phyloP scores from a whole-genome alignment of 192 early-diverging fungal species.

The Podila minutissima region DNA sequence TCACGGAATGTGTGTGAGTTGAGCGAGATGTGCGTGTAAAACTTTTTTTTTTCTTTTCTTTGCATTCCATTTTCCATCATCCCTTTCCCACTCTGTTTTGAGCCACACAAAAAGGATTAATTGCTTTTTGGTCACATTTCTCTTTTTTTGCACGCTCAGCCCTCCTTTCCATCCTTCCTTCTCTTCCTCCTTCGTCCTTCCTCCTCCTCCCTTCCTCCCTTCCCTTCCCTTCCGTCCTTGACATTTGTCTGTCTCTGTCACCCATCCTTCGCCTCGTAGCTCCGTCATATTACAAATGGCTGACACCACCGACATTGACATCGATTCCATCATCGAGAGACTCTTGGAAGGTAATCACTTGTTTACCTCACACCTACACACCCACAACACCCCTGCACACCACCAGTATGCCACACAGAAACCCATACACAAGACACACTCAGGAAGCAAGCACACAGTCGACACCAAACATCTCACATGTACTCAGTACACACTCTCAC shows the following conservation, averaged over 20 bases:
- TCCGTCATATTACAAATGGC: constrained; percentile 49
- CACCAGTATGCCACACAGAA: background rate
- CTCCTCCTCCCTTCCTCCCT: background rate
- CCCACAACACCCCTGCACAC: background rate
- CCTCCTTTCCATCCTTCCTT: background rate
- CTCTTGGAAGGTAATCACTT: constrained; percentile 84
- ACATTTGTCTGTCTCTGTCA: background rate
- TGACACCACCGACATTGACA: constrained; percentile 70
- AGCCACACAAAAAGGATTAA: constrained; percentile 1
- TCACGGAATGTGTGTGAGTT: background rate
- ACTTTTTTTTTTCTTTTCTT: background rate
- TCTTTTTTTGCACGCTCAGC: background rate
- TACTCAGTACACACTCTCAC: no score
- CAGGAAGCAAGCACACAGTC: no score
- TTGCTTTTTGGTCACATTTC: background rate
- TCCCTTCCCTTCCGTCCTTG: no score
- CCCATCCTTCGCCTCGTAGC: background rate
- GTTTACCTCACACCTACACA: background rate
- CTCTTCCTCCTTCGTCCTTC: background rate
- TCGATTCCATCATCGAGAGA: constrained; percentile 91
- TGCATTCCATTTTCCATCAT: background rate
- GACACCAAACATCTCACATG: no score
- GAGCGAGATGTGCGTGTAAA: no score
- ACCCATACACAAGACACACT: background rate
- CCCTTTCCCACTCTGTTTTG: background rate